phyloP scores from a whole-genome alignment of 768 basidiomycete genomes.

The Mycena crocata region DNA sequence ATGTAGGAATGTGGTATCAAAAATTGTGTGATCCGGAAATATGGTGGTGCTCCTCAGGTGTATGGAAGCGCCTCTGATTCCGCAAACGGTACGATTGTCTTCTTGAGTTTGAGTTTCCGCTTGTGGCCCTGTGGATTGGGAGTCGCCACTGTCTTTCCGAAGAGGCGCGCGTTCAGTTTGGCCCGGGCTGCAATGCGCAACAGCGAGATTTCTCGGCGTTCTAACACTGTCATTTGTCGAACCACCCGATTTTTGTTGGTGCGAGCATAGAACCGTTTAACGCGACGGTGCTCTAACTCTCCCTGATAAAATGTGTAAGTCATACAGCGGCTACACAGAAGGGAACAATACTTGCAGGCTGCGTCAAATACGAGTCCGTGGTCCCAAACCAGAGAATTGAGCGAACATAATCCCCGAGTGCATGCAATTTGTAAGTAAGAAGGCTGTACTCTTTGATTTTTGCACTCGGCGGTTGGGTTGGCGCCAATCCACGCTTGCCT shows the following conservation, averaged over 20 bases:
- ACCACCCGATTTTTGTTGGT: slow-evolving; percentile 44
- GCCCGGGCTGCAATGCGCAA: background rate
- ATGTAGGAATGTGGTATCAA: slow-evolving; percentile 14
- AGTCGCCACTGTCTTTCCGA: background rate
- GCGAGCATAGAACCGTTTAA: slow-evolving; percentile 25
- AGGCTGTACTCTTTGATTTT: slow-evolving; percentile 43
- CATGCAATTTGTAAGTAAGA: slow-evolving; percentile 47
- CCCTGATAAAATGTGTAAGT: slow-evolving; percentile 35
- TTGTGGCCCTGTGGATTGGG: background rate
- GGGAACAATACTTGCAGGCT: slow-evolving; percentile 14
- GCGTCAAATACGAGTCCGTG: slow-evolving; percentile 19
- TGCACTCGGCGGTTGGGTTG: background rate
- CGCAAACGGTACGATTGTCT: background rate
- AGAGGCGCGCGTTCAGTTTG: background rate
- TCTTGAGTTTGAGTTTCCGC: background rate
- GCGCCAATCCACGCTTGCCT: too few species aligned
- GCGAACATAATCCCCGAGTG: slow-evolving; percentile 37
- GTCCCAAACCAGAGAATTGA: slow-evolving; percentile 29
- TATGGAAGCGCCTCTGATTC: slow-evolving; percentile 21
- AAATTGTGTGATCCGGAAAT: slow-evolving; percentile 22
- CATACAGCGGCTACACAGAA: background rate
- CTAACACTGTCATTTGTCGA: slow-evolving; percentile 36
- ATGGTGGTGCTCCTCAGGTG: slow-evolving; percentile 30
- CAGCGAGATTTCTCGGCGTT: slow-evolving; percentile 12
- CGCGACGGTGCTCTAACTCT: slow-evolving; percentile 47